Base-by-base conservation (phyloP, 805 yeast genomes). In the Torulaspora franciscae region DNA sequence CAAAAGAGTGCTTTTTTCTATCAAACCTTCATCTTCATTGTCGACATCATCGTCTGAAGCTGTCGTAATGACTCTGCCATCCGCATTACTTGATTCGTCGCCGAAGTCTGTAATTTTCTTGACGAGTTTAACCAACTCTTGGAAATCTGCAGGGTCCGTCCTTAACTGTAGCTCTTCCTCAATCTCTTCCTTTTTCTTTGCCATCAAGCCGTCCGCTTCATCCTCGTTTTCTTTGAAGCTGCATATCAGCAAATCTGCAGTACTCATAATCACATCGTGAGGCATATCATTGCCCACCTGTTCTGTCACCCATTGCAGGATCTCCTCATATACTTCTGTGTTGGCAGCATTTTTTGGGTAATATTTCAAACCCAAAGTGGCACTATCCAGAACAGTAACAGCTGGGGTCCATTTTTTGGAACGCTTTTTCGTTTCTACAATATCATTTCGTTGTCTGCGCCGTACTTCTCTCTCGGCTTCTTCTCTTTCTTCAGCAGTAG, bases 281-380 rank as follows among this genome's bases (percentile, higher is more conserved):
- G 90, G 78, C n/a, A 85, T 77, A 60, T 89, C 97, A 39, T 71
- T 72, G 9, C 82, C 84, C 32, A 85, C 64, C 13, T 71, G 68
- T 2, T 67, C 61, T 5, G 75, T 71, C 3, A 85, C 76, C 79
- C 85, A 79, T 0, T 75, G 62, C 48, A 83, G 65, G n/a, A 88
- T 69, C 34, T 70, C 59, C 34, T 79, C 83, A 59, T 80, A 84
- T 0, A 70, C 61, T 25, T 67, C 70, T 2, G 71, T 62, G 11
- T 79, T 81, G 14, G 72, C 74, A 9, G 71, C 73, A 3, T 77
- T 73, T 6, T 77, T 72, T 0, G 96, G 95, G 28, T 72, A 69
- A 59, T 89, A 89, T 6, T 71, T 67, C 27, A 83, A 63, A 15
- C 71, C 69, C 46, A 80, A 85, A 32, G 53, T 64, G 19, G 62